Conservation (phyloP, 306 rosid species). For the Quercus gilva region DNA sequence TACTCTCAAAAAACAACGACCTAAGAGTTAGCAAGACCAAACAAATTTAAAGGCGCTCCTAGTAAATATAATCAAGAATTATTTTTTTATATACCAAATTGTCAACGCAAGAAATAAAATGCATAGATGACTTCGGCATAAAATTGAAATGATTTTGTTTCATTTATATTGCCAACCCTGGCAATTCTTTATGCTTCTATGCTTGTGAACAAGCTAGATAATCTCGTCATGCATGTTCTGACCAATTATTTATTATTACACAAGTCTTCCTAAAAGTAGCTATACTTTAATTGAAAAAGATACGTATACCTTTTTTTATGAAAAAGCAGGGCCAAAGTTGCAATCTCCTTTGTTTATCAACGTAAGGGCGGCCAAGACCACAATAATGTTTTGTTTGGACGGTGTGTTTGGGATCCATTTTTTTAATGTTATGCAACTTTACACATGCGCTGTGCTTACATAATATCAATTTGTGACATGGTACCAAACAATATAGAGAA, state of each 20-base stretch:
- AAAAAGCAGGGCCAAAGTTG: conserved; percentile 6
- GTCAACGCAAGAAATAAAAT: neutral
- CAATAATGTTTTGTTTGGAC: conserved; percentile 39
- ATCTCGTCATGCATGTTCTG: neutral
- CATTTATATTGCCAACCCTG: too few relatives aligned
- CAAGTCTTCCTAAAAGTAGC: neutral
- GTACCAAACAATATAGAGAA: neutral
- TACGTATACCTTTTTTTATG: neutral
- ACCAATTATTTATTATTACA: neutral
- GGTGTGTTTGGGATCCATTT: conserved; percentile 31
- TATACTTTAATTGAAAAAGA: neutral
- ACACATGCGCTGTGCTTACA: neutral
- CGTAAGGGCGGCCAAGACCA: conserved; percentile 35
- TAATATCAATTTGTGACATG: conserved; percentile 18
- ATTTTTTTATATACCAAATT: neutral
- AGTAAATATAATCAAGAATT: neutral
- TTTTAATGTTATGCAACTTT: conserved; percentile 24
- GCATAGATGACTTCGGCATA: neutral
- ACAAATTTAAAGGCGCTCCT: neutral
- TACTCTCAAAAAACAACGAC: too few relatives aligned
- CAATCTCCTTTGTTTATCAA: conserved; percentile 5
- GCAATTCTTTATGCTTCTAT: neutral
- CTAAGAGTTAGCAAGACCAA: too few relatives aligned
- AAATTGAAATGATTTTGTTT: neutral
- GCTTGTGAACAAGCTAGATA: neutral